Conservation (phyloP, 345 rosid genomes). For the Euphorbia tirucalli region DNA sequence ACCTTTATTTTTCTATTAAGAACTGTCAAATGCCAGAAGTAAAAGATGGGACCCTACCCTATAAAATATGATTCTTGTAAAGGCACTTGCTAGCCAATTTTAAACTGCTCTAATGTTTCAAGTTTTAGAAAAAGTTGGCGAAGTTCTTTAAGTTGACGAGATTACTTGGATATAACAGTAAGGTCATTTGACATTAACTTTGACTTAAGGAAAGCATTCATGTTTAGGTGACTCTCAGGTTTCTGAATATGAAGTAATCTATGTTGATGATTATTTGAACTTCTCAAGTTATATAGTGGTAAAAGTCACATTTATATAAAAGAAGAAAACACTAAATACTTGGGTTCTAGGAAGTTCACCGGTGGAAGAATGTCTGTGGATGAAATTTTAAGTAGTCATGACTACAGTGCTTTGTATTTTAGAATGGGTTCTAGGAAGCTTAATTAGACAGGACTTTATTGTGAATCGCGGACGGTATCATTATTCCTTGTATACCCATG, state of each 20-base stretch:
- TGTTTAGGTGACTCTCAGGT: not conserved
- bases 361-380: not conserved
- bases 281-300: not conserved
- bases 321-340: too few species aligned
- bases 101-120: not conserved
- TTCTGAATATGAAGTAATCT: not conserved
- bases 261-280: not conserved
- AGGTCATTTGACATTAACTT: not conserved
- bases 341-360: too few species aligned
- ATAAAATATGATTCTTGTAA: not conserved
- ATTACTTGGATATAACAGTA: not conserved
- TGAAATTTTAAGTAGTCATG: not conserved
- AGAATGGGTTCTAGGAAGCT: not conserved
- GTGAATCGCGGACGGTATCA: too few species aligned
- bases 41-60: not conserved
- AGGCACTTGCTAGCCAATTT: not conserved
- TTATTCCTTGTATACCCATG: not conserved
- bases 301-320: not conserved
- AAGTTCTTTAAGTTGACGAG: not conserved
- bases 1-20: not conserved
- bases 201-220: not conserved
- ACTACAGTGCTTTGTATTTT: not conserved
- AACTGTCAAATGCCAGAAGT: not conserved
- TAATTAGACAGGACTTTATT: not conserved
- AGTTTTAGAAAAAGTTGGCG: not conserved